Base-by-base conservation (phyloP, 257 asterid species). In the Anisodus tanguticus region DNA sequence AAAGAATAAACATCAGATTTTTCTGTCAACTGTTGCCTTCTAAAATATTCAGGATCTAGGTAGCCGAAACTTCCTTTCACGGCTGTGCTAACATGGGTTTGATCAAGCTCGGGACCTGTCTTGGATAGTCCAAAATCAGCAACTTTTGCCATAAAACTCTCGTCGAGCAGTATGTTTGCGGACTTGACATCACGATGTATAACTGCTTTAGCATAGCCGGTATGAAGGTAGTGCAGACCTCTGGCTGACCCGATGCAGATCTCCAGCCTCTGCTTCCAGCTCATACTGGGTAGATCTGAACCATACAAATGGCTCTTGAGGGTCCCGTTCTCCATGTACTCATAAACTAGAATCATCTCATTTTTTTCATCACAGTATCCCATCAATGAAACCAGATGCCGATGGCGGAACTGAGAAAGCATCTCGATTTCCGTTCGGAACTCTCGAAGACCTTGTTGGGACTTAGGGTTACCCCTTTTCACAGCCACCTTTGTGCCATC, bases 111-210 rank as follows among this genome's bases (percentile, higher is more conserved):
- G 0, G 97, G 98, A 51, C 97, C 98, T 0, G 93, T 88, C 83
- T 94, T 94, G 0, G 98, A 94, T 9, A 94, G 93, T 41, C 98
- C 98, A 81, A 94, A 93, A 84, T 94, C 98, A 13, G 97, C 96
- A 58, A 94, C 98, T 81, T 94, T 93, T 2, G 97, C 94, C 93
- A 93, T 89, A 31, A 92, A 82, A 81, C 92, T 94, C 91, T 93
- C 98, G n/a, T 93, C 98, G 1, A 94, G 95, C 81, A 94, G 82
- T 81, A 94, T 94, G 88, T 94, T 94, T 9, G 98, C 98, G 0
- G 98, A 93, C 84, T 94, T 94, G 47, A 94, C 98, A 82, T 93
- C 98, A 8, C 98, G 93, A 22, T 94, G 97, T 35, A 94, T 94
- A 43, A 94, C 94, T 0, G 97, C 92, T 77, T 93, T 94, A 55